These are phyloP conservation scores for Nakaseomyces nivariensis DNA, from an alignment of 1,139 yeast genomes.

Conservation along the genomic window DNA sequence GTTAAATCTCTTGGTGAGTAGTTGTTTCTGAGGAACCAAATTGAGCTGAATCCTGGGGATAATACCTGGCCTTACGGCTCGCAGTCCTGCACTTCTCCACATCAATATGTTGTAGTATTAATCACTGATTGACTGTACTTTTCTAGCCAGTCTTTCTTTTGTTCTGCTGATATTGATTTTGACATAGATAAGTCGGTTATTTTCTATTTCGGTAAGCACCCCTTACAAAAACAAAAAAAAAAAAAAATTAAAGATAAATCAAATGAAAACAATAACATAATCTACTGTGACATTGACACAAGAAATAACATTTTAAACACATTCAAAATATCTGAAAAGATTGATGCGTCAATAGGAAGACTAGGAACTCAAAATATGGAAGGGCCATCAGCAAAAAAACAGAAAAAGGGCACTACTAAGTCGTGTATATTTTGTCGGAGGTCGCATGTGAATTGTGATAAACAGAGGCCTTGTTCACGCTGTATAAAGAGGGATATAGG, in stretches of 20 bases:
- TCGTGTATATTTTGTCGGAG: constrained; percentile 92
- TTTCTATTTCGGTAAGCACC: not conserved
- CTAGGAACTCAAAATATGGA: not conserved
- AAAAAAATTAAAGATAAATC: too few species aligned
- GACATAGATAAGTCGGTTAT: too few species aligned
- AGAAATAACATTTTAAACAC: not conserved
- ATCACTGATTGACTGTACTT: too few species aligned
- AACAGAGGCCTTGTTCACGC: constrained; percentile 73
- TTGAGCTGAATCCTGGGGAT: not conserved
- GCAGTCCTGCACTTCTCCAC: not conserved
- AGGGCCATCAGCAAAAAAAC: not conserved
- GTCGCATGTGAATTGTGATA: constrained; percentile 92
- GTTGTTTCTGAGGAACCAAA: not conserved
- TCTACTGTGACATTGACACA: too few species aligned
- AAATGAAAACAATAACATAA: too few species aligned
- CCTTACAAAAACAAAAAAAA: not conserved
- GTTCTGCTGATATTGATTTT: too few species aligned
- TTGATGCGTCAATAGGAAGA: too few species aligned
- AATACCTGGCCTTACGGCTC: not conserved
- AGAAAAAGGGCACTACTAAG: constrained; percentile 10
- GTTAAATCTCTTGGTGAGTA: not conserved
- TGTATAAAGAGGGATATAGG: constrained; percentile 85
- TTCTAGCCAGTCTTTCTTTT: too few species aligned
- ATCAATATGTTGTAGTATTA: not conserved
- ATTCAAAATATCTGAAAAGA: too few species aligned